Conservation (phyloP, 2,329 filamentous ascomycete genomes). For the Paracoccidioides brasiliensis region DNA sequence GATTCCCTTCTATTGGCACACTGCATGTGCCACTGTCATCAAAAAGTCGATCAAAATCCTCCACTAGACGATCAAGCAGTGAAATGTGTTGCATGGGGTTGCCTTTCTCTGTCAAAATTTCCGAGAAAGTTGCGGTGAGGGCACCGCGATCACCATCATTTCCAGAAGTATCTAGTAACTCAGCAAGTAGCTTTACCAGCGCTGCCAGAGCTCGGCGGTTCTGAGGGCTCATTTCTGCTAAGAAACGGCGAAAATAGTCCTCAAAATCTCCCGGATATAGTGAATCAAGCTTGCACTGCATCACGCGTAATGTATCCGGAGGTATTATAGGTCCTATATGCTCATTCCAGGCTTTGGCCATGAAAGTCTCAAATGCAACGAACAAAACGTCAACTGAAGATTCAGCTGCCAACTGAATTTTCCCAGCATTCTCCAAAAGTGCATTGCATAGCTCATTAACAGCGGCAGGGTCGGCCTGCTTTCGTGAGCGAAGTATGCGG, state of each 20-base stretch:
- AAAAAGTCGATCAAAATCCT: slow-evolving; percentile 82
- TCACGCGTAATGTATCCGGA: slow-evolving; percentile 52
- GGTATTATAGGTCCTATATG: slow-evolving; percentile 78
- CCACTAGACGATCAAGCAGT: slow-evolving; percentile 72
- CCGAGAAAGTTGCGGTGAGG: slow-evolving; percentile 76
- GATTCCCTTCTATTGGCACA: slow-evolving; percentile 30
- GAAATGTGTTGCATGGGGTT: slow-evolving; percentile 76
- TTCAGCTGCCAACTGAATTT: slow-evolving; percentile 61
- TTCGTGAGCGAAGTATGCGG: slow-evolving; percentile 57
- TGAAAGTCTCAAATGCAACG: slow-evolving; percentile 84
- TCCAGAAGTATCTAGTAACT: slow-evolving; percentile 75
- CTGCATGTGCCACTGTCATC: slow-evolving; percentile 44
- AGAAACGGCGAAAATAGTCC: slow-evolving; percentile 41
- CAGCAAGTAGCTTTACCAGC: slow-evolving; percentile 72
- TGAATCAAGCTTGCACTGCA: slow-evolving; percentile 46
- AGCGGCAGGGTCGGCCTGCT: slow-evolving; percentile 57
- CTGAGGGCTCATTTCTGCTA: slow-evolving; percentile 43
- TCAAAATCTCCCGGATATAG: slow-evolving; percentile 38
- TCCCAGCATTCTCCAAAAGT: slow-evolving; percentile 69
- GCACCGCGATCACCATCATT: slow-evolving; percentile 86
- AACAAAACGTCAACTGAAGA: slow-evolving; percentile 74
- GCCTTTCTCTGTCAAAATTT: slow-evolving; percentile 66
- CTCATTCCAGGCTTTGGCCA: slow-evolving; percentile 75
- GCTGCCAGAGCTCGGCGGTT: slow-evolving; percentile 66
- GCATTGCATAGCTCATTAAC: slow-evolving; percentile 88